Conservation (phyloP, 371 early-diverging fungal species). For the Choanephora cucurbitarum region DNA sequence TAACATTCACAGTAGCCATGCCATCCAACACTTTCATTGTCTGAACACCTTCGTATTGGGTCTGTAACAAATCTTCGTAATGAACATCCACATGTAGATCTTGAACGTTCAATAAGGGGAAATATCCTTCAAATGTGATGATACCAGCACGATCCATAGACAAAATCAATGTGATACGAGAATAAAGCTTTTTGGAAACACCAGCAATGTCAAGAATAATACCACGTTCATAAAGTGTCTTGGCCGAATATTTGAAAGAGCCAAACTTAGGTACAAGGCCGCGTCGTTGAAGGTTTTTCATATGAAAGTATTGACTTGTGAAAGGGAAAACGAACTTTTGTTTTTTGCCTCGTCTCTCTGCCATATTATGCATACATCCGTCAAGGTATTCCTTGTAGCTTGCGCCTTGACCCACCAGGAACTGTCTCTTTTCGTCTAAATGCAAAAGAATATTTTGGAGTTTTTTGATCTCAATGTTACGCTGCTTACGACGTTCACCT, state of each 20-base stretch:
- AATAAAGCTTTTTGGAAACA: conserved; percentile 80
- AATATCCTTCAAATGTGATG: conserved; percentile 83
- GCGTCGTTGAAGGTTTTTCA: conserved; percentile 79
- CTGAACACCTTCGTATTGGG: conserved; percentile 92
- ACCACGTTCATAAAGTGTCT: conserved; percentile 89
- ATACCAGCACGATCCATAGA: conserved; percentile 92
- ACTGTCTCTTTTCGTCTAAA: conserved; percentile 81
- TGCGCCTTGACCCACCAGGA: conserved; percentile 81
- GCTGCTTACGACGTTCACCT: conserved; percentile 80
- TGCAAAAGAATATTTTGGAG: conserved; percentile 79
- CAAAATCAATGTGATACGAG: conserved; percentile 85
- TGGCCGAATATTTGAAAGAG: conserved; percentile 97
- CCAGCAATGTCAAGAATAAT: conserved; percentile 87
- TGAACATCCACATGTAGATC: conserved; percentile 80
- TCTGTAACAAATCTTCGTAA: conserved; percentile 91
- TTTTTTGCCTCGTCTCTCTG: conserved; percentile 79
- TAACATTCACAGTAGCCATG: conserved; percentile 93
- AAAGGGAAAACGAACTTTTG: conserved; percentile 79
- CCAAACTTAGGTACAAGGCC: conserved; percentile 96
- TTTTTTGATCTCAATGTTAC: conserved; percentile 73
- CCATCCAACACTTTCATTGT: conserved; percentile 91
- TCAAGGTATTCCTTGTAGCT: conserved; percentile 90
- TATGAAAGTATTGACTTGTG: conserved; percentile 92
- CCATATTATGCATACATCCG: conserved; percentile 86
- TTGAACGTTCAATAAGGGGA: conserved; percentile 74